These are phyloP conservation scores for thale cress (Arabidopsis thaliana) DNA, from an alignment of 345 rosid species.

Conservation along the genomic window DNA sequence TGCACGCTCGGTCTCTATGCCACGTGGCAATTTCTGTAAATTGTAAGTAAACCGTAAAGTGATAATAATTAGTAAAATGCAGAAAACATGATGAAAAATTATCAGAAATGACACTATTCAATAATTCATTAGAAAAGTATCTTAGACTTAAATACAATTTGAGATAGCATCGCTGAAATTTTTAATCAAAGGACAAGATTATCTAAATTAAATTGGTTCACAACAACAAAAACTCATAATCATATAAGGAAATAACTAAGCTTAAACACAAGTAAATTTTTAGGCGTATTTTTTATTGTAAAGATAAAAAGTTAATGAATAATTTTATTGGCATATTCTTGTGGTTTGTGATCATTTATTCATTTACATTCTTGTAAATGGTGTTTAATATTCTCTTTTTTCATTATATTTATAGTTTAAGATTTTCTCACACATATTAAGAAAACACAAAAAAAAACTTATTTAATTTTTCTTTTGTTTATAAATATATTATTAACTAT, in stretches of 20 bases:
- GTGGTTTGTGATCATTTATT: not conserved
- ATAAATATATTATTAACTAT: too few relatives aligned
- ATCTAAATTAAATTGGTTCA: not conserved
- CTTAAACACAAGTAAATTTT: not conserved
- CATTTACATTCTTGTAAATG: too few relatives aligned
- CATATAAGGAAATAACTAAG: too few relatives aligned
- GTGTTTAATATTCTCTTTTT: too few relatives aligned
- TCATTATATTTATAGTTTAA: too few relatives aligned
- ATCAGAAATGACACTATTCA: not conserved
- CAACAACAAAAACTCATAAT: not conserved
- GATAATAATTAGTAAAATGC: not conserved
- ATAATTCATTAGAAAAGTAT: not conserved
- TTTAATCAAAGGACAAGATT: not conserved
- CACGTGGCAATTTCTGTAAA: constrained; percentile 4
- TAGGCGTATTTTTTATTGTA: not conserved
- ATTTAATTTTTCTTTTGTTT: too few relatives aligned
- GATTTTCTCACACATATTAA: too few relatives aligned
- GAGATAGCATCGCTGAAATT: not conserved
- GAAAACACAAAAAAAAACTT: too few relatives aligned
- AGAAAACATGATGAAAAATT: not conserved
- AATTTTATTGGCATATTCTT: not conserved
- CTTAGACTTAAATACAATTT: not conserved
- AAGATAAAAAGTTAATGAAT: not conserved
- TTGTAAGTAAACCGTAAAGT: not conserved
- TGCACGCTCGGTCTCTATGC: constrained; percentile 12